These are phyloP conservation scores for Ogataea haglerorum DNA, from an alignment of 805 yeast species.

Conservation along the genomic window DNA sequence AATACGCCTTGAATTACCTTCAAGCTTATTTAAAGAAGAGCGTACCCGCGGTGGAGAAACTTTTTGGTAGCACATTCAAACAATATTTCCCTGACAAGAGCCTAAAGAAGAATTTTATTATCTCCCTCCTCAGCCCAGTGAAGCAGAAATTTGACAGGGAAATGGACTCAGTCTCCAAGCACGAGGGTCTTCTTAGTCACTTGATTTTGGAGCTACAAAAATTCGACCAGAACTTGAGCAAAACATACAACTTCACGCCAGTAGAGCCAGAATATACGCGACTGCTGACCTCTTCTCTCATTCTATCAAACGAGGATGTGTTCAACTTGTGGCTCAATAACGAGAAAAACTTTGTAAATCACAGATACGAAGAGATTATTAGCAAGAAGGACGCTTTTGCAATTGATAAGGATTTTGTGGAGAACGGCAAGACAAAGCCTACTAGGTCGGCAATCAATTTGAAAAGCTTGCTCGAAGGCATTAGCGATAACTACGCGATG, in stretches of 20 bases:
- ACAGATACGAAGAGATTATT: conserved; percentile 51
- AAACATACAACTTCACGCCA: conserved; percentile 39
- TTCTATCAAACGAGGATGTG: conserved; percentile 25
- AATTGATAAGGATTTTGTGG: conserved; percentile 55
- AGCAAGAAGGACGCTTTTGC: conserved; percentile 46
- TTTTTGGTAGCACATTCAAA: conserved; percentile 30
- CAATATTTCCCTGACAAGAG: conserved; percentile 16
- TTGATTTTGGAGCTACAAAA: conserved; percentile 53
- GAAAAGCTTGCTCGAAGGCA: conserved; percentile 52
- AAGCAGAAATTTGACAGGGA: conserved; percentile 39
- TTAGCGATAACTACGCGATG: conserved; percentile 52
- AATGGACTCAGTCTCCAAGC: conserved; percentile 24
- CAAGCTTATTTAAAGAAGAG: conserved; percentile 38
- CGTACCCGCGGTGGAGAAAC: conserved; percentile 27
- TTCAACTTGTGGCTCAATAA: conserved; percentile 50
- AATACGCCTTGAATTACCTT: conserved; percentile 59
- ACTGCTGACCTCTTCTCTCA: conserved; percentile 27
- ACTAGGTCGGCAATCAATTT: conserved; percentile 60
- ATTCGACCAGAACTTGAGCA: conserved; percentile 51
- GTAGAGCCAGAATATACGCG: conserved; percentile 24
- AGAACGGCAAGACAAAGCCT: conserved; percentile 46
- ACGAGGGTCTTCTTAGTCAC: conserved; percentile 54
- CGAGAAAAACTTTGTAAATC: conserved; percentile 50
- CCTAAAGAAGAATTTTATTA: conserved; percentile 39
- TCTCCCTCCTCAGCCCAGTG: conserved; percentile 45